These are phyloP conservation scores for Echites panduratus DNA, from an alignment of 257 asterid species.

Conservation along the genomic window DNA sequence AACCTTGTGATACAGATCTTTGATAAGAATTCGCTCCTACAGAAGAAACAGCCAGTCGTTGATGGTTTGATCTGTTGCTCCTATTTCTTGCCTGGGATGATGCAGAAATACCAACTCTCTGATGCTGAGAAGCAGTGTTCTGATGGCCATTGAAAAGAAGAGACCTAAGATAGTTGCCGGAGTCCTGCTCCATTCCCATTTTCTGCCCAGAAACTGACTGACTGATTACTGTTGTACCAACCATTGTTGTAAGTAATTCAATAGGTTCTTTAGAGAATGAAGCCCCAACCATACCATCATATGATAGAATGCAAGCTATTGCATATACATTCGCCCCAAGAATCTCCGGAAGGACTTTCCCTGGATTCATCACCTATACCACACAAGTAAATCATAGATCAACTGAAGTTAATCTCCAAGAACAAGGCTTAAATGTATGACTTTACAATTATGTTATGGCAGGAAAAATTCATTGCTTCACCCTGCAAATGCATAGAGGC, in stretches of 20 bases:
- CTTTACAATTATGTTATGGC: not conserved
- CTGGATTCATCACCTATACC: slow-evolving; percentile 54
- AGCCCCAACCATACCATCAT: slow-evolving; percentile 61
- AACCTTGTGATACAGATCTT: slow-evolving; percentile 2
- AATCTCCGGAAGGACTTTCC: slow-evolving; percentile 49
- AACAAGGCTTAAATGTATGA: not conserved
- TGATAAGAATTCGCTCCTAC: slow-evolving; percentile 6
- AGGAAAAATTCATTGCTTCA: not conserved
- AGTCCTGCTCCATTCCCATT: slow-evolving; percentile 11
- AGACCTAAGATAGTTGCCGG: slow-evolving; percentile 29
- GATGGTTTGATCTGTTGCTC: slow-evolving; percentile 12
- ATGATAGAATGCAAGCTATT: slow-evolving; percentile 50
- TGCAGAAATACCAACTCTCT: slow-evolving; percentile 5
- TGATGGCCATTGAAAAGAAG: slow-evolving; percentile 16
- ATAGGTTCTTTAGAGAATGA: slow-evolving; percentile 32
- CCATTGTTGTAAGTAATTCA: slow-evolving; percentile 36
- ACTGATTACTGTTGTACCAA: slow-evolving; percentile 36
- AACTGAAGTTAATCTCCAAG: not conserved
- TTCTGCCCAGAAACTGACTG: slow-evolving; percentile 19
- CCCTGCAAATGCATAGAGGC: not conserved
- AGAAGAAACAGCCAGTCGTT: slow-evolving; percentile 7
- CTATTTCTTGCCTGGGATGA: not conserved
- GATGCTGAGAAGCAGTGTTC: slow-evolving; percentile 17
- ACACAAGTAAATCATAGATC: not conserved
- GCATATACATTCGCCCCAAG: slow-evolving; percentile 60